Evolutionary conservation across 2,329 filamentous ascomycete species (phyloP).

Genomic region (Pseudocercospora musae): DNA sequence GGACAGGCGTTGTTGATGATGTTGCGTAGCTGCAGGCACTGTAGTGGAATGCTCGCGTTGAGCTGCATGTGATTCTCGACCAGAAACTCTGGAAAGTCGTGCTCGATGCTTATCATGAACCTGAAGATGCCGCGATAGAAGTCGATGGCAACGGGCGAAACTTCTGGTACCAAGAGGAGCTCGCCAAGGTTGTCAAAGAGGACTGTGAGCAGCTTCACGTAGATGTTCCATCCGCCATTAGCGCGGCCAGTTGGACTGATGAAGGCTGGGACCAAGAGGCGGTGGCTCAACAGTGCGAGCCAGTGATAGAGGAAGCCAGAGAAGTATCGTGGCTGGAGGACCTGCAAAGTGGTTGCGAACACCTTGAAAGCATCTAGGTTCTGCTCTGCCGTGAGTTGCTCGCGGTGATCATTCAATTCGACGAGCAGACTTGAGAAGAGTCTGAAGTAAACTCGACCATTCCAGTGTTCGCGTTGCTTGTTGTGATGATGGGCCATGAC

Average conservation of each 20-base stretch:
- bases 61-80: slow-evolving; percentile 81
- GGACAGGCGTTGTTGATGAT: slow-evolving; percentile 80
- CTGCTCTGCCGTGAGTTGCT: slow-evolving; percentile 26
- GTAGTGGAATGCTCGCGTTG: slow-evolving; percentile 74
- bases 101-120: slow-evolving; percentile 78
- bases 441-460: slow-evolving; percentile 86
- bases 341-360: slow-evolving; percentile 67
- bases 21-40: slow-evolving; percentile 85
- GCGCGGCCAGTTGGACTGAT: slow-evolving; percentile 49
- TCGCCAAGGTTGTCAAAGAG: slow-evolving; percentile 66
- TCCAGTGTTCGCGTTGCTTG: slow-evolving; percentile 75
- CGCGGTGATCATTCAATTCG: slow-evolving; percentile 52
- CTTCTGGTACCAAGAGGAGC: slow-evolving; percentile 69
- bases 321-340: slow-evolving; percentile 71
- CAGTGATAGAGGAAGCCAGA: slow-evolving; percentile 83
- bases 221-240: slow-evolving; percentile 66
- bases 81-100: slow-evolving; percentile 92
- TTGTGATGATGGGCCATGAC: slow-evolving; percentile 83
- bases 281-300: slow-evolving; percentile 78
- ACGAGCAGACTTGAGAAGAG: slow-evolving; percentile 81
- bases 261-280: slow-evolving; percentile 76
- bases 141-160: slow-evolving; percentile 69
- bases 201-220: slow-evolving; percentile 58
- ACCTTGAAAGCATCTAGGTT: slow-evolving; percentile 64
- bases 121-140: slow-evolving; percentile 82